A percentile compares a stretch with the other conserved stretches of the same genome.
phyloP scores from a whole-genome alignment of 1,284 basidiomycete species.

The Austroboletus novae-zelandiae region DNA sequence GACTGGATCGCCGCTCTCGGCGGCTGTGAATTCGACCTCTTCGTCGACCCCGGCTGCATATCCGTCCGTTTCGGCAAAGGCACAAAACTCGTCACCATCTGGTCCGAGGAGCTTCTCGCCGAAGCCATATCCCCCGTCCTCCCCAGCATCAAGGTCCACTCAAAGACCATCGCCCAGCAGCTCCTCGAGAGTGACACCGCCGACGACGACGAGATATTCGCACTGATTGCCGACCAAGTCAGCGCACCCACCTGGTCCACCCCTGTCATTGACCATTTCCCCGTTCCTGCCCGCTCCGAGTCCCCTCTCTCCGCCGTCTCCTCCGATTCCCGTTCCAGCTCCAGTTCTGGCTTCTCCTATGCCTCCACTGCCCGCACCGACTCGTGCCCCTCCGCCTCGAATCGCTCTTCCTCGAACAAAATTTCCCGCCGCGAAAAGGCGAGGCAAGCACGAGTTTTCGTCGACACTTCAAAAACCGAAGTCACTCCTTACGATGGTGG shows the following conservation, averaged over 20 bases:
- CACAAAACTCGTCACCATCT: conserved; percentile 54
- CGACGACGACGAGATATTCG: conserved; percentile 69
- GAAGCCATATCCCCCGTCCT: conserved; percentile 26
- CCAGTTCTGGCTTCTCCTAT: conserved; percentile 63
- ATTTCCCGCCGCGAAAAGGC: conserved; percentile 65
- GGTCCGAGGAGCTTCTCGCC: conserved; percentile 52
- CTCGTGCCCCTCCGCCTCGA: conserved; percentile 44
- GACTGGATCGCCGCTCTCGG: conserved; percentile 72
- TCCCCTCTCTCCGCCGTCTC: conserved; percentile 60
- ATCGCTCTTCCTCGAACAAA: conserved; percentile 37
- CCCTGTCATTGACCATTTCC: conserved; percentile 59
- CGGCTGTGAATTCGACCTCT: conserved; percentile 68
- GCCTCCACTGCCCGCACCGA: conserved; percentile 41
- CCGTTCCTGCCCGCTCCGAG: conserved; percentile 47
- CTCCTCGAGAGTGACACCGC: conserved; percentile 63
- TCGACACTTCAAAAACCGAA: conserved; percentile 69
- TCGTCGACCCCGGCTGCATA: conserved; percentile 74
- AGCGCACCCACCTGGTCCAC: conserved; percentile 64
- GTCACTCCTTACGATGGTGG: conserved; percentile 82
- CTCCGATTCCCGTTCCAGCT: conserved; percentile 70
- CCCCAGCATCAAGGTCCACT: conserved; percentile 33
- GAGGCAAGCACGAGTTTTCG: conserved; percentile 62
- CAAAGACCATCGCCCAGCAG: conserved; percentile 69
- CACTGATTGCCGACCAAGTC: conserved; percentile 69
- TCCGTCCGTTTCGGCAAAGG: conserved; percentile 55